Percentiles rank a stretch among this genome's conserved stretches.
Evolutionary conservation across 441 rosid species (phyloP).

Genomic region (Gossypium davidsonii): DNA sequence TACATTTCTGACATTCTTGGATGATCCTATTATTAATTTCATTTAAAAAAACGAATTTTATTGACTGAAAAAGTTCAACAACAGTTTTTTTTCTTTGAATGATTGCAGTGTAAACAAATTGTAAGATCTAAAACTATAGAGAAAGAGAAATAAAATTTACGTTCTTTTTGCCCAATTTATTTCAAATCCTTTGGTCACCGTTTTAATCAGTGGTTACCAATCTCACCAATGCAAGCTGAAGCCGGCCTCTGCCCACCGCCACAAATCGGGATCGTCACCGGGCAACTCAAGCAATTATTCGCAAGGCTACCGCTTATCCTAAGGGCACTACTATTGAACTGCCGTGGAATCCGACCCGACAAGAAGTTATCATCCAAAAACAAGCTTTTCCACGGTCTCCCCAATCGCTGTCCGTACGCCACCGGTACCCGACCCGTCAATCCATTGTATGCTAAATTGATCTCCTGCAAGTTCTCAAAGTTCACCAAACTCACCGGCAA

Average conservation of each 20-base stretch:
- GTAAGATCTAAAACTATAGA: background rate
- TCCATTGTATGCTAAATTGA: constrained; percentile 39
- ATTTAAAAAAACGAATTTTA: background rate
- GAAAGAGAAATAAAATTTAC: background rate
- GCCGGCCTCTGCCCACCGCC: constrained; percentile 40
- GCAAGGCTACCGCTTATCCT: constrained; percentile 44
- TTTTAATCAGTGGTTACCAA: background rate
- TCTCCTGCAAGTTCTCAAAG: constrained; percentile 25
- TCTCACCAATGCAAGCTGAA: constrained; percentile 31
- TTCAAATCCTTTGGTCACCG: background rate
- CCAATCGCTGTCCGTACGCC: constrained; percentile 36
- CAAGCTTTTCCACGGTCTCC: constrained; percentile 40
- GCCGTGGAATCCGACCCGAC: constrained; percentile 37
- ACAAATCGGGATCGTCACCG: constrained; percentile 25
- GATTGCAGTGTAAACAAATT: background rate
- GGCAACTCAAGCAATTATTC: constrained; percentile 42
- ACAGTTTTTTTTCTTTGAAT: background rate
- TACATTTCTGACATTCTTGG: no score
- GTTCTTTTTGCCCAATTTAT: background rate
- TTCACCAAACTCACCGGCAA: constrained; percentile 37
- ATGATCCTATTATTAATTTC: no score
- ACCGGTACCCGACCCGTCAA: constrained; percentile 35
- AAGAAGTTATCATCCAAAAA: constrained; percentile 49
- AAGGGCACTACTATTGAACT: constrained; percentile 18
- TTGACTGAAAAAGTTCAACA: background rate